Evolutionary conservation across 140 eudicot species (phyloP).

Genomic region (Ambrosia hybrid): DNA sequence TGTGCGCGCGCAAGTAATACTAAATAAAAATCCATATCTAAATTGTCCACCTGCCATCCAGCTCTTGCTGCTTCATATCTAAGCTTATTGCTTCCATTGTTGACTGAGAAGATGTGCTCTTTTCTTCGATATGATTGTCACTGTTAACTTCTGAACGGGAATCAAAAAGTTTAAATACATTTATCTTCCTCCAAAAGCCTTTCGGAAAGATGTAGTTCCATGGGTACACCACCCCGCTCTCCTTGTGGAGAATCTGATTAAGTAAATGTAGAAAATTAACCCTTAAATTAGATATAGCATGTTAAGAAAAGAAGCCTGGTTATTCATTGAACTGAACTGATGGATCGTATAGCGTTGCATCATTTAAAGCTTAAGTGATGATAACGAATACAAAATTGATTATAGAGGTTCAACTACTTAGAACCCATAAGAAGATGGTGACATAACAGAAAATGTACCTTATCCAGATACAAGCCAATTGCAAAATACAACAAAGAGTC

Average conservation of each 20-base stretch:
- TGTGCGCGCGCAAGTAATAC: too few species aligned
- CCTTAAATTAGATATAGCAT: conserved; percentile 7
- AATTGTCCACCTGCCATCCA: conserved; percentile 74
- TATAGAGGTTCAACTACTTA: too few species aligned
- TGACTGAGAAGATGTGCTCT: conserved; percentile 41
- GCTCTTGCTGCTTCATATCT: conserved; percentile 97
- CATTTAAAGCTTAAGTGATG: too few species aligned
- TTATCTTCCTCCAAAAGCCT: conserved; percentile 51
- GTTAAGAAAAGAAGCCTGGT: not conserved
- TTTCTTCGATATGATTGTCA: conserved; percentile 34
- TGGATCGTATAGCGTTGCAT: not conserved
- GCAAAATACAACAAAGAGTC: conserved; percentile 78
- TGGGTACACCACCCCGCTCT: conserved; percentile 51
- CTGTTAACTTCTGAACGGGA: conserved; percentile 32
- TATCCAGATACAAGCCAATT: conserved; percentile 85
- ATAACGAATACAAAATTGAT: too few species aligned
- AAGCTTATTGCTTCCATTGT: conserved; percentile 78
- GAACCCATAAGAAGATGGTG: not conserved
- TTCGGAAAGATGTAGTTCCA: conserved; percentile 54
- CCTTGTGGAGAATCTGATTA: conserved; percentile 70
- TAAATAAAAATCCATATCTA: not conserved
- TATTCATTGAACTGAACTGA: not conserved
- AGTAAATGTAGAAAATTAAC: conserved; percentile 14
- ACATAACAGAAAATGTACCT: conserved; percentile 50
- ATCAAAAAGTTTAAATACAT: conserved; percentile 26